A percentile compares a stretch with the other conserved stretches of the same genome.
Conservation (phyloP, 2,329 filamentous ascomycete species). For the Leptographium wingfieldii region DNA sequence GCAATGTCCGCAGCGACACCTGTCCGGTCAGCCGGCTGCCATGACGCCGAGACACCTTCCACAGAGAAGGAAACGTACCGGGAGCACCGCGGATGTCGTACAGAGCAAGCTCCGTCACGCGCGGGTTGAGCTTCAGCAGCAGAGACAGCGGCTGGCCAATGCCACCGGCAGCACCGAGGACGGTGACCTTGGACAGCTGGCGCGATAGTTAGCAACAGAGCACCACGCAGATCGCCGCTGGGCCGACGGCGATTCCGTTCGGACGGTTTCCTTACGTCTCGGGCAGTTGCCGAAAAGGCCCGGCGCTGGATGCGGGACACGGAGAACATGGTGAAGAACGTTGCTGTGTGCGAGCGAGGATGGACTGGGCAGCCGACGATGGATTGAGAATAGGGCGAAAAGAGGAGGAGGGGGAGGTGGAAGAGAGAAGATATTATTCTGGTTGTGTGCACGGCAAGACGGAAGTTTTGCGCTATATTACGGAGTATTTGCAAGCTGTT, state of each 20-base stretch:
- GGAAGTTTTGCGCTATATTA: constrained; percentile 5
- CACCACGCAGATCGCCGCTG: constrained; percentile 9
- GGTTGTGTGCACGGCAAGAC: constrained; percentile 2
- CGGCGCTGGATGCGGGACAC: constrained; percentile 58
- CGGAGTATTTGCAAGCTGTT: constrained; percentile 1
- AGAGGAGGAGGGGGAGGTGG: background rate
- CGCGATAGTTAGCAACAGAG: background rate
- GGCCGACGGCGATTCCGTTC: constrained; percentile 5
- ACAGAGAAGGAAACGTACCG: constrained; percentile 45
- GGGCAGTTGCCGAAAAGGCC: constrained; percentile 68
- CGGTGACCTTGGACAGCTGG: constrained; percentile 92
- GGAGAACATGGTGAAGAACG: constrained; percentile 51
- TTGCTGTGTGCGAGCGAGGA: background rate
- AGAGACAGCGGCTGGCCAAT: constrained; percentile 98
- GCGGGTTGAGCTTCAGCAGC: constrained; percentile 95
- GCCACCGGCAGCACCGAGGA: constrained; percentile 92
- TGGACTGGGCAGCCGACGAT: background rate
- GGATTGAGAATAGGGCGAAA: background rate
- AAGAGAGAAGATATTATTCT: constrained; percentile 5
- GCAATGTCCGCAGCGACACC: constrained; percentile 96
- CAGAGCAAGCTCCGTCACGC: constrained; percentile 84
- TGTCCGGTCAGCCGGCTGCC: constrained; percentile 20
- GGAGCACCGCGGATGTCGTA: constrained; percentile 95
- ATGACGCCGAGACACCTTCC: no score
- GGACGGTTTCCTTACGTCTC: constrained; percentile 45